Evolutionary conservation across 306 rosid genomes (phyloP).

Genomic region (Calophaca sinica): DNA sequence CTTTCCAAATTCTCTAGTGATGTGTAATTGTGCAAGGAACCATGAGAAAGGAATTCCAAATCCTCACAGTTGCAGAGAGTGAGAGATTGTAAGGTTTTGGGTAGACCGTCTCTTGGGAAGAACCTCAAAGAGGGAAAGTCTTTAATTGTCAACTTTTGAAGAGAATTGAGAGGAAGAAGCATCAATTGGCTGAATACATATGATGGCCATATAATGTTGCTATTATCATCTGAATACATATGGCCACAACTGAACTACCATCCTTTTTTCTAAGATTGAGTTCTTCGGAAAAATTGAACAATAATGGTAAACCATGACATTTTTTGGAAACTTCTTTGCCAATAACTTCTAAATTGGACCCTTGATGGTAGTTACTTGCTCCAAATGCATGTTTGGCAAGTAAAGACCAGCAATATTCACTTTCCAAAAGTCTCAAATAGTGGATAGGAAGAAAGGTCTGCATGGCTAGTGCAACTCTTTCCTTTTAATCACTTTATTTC

Average conservation of each 20-base stretch:
- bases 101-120: slow-evolving; percentile 19
- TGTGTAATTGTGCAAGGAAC: background rate
- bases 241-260: slow-evolving; percentile 45
- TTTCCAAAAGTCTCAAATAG: slow-evolving; percentile 34
- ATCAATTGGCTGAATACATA: background rate
- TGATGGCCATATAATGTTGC: background rate
- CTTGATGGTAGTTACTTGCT: background rate
- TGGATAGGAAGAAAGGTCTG: slow-evolving; percentile 46
- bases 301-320: slow-evolving; percentile 57
- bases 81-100: slow-evolving; percentile 28
- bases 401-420: slow-evolving; percentile 49
- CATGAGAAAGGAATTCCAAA: background rate
- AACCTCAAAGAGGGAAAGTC: slow-evolving; percentile 13
- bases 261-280: background rate
- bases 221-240: background rate
- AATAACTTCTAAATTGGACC: slow-evolving; percentile 37
- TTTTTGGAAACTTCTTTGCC: slow-evolving; percentile 48
- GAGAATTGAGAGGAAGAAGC: background rate
- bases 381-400: slow-evolving; percentile 51
- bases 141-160: background rate
- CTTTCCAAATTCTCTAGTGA: background rate
- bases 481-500: too few relatives aligned
- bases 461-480: slow-evolving; percentile 49
- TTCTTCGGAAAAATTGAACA: slow-evolving; percentile 44
- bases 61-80: background rate